These are phyloP conservation scores for Hirsutella minnesotensis DNA, from an alignment of 2,329 filamentous ascomycete species.

Conservation along the genomic window DNA sequence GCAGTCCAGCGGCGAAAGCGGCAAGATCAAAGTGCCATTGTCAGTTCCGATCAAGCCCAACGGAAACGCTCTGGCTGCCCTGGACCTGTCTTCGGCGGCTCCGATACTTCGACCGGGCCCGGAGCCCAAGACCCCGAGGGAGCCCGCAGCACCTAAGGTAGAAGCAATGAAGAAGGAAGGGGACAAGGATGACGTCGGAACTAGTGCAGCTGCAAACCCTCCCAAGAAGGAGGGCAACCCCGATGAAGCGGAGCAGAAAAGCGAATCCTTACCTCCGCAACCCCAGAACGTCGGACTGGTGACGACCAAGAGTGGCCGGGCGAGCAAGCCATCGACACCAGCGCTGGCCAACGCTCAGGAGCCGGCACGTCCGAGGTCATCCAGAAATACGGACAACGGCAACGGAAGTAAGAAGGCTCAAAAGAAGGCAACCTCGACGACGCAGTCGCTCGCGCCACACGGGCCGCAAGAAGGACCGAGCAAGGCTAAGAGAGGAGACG, in stretches of 20 bases:
- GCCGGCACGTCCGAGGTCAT: slow-evolving; percentile 38
- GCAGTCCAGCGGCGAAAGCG: slow-evolving; percentile 44
- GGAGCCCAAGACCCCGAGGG: slow-evolving; percentile 41
- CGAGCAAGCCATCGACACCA: slow-evolving; percentile 56
- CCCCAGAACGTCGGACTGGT: slow-evolving; percentile 29
- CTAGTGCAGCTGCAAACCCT: slow-evolving; percentile 15
- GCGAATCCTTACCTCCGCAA: slow-evolving; percentile 32
- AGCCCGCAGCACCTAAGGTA: slow-evolving; percentile 23
- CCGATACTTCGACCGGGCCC: slow-evolving; percentile 16
- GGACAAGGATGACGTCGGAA: slow-evolving; percentile 16
- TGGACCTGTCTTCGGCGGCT: slow-evolving; percentile 22
- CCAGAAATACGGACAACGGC: slow-evolving; percentile 30
- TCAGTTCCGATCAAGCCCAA: slow-evolving; percentile 51
- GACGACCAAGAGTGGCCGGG: slow-evolving; percentile 53
- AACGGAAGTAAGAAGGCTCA: slow-evolving; percentile 44
- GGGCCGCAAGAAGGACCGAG: slow-evolving; percentile 24
- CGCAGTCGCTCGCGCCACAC: slow-evolving; percentile 22
- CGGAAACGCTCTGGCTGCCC: slow-evolving; percentile 27
- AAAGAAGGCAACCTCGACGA: slow-evolving; percentile 40
- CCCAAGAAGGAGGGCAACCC: slow-evolving; percentile 31
- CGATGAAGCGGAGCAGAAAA: slow-evolving; percentile 24
- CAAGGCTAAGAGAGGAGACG: slow-evolving; percentile 24
- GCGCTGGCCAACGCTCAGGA: slow-evolving; percentile 49
- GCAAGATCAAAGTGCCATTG: slow-evolving; percentile 42
- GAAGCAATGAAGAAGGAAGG: slow-evolving; percentile 22